Evolutionary conservation across 2,329 filamentous ascomycete species (phyloP).

Genomic region (Apiospora marii): DNA sequence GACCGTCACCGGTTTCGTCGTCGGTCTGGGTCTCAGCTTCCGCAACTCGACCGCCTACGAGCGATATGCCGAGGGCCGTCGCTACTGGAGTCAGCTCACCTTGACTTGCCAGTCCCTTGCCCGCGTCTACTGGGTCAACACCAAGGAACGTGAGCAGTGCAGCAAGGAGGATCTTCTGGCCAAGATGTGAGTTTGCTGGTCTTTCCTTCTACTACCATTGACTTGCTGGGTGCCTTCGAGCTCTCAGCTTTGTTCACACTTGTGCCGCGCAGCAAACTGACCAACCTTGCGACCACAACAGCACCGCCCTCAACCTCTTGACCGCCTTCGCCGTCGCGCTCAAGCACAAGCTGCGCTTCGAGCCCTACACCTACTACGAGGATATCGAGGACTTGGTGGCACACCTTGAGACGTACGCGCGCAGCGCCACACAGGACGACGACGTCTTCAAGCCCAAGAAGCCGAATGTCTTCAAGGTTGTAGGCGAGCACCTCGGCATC

Average conservation of each 20-base stretch:
- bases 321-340: conserved; percentile 79
- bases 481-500: conserved; percentile 78
- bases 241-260: no score
- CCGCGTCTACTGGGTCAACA: conserved; percentile 63
- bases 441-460: conserved; percentile 47
- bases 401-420: conserved; percentile 77
- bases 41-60: conserved; percentile 83
- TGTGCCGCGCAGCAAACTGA: no score
- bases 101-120: conserved; percentile 72
- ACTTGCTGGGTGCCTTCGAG: no score
- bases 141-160: no score
- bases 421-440: conserved; percentile 49
- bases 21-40: conserved; percentile 74
- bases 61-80: conserved; percentile 67
- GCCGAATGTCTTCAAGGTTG: conserved; percentile 63
- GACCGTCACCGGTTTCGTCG: conserved; percentile 83
- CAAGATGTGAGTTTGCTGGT: no score
- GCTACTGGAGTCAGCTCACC: conserved; percentile 67
- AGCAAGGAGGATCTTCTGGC: no score
- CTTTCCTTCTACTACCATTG: no score
- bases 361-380: conserved; percentile 79
- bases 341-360: conserved; percentile 85
- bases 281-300: no score
- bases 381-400: conserved; percentile 75
- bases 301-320: conserved; percentile 76